Base-by-base conservation (phyloP, 805 yeast genomes). In the Debaryomyces hansenii region DNA sequence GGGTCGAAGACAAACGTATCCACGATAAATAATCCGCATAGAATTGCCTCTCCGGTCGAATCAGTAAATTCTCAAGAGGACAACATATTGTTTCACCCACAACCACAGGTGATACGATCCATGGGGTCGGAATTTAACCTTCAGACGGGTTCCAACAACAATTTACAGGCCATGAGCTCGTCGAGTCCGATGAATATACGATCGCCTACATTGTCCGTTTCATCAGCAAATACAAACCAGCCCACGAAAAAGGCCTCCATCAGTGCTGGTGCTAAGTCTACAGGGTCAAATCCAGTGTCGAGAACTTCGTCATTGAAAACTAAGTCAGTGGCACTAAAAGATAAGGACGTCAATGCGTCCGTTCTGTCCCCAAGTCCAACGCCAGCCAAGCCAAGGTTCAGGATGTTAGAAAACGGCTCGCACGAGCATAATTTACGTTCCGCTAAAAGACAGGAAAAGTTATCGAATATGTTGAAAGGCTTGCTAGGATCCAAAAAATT, bases 391-490 rank as follows among this genome's bases (percentile, higher is more conserved):
- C 79, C 79, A 1, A 56, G 91, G 37, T 84, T 84, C 59, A 56
- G 69, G 16, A 66, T 83, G 58, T 67, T 70, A 41, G 89, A 83
- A 41, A 85, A 84, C 54, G 95, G 96, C 4, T 52, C 69, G 10
- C 99, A 92, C 64, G 88, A 80, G 57, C 99, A 92, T 65, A 82
- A 82, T 60, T 72, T 92, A 49, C 77, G 82, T 48, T 83, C 85
- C 37, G 84, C 92, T 6, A 85, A 83, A 61, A 73, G 95, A 55
- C 92, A 87, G 63, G 95, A 87, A 58, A 87, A 86, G 55, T 63
- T 87, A 32, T 76, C 84, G 6, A 82, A 82, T 49, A 85, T 87
- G 90, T 72, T 87, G 50, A 87, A 85, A 58, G 89, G 84, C 60
- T 74, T 85, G 55, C 62, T 86, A n/a, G 90, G 89, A 9, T 87